Evolutionary conservation across 164 flowering plant genomes (phyloP).

Genomic region (Paratinospora sagittata): DNA sequence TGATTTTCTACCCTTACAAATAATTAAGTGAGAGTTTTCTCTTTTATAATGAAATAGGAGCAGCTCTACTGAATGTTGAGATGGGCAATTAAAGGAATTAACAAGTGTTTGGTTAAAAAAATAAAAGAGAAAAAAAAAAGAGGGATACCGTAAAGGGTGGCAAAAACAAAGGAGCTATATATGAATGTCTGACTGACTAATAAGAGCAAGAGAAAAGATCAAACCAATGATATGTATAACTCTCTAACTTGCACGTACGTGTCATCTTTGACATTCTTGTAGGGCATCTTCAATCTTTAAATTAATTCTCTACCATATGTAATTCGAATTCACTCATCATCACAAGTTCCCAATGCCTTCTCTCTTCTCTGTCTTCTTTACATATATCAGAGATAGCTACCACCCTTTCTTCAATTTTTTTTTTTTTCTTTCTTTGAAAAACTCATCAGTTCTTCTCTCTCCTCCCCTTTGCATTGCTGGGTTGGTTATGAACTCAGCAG

Average conservation of each 20-base stretch:
- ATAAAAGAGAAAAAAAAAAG: too few species aligned
- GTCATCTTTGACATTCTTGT: conserved; percentile 1
- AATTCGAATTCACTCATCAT: neutral
- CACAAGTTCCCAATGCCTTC: neutral
- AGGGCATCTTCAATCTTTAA: neutral
- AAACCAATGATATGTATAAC: neutral
- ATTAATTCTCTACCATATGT: neutral
- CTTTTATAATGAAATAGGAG: too few species aligned
- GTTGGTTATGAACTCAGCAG: neutral
- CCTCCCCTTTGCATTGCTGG: neutral
- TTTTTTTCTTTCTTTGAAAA: neutral
- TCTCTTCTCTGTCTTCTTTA: neutral
- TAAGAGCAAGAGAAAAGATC: neutral
- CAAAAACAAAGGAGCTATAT: neutral
- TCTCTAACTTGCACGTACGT: neutral
- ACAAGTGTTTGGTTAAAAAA: too few species aligned
- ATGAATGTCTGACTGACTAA: neutral
- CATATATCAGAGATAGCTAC: neutral
- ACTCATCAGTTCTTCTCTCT: neutral
- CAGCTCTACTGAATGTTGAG: too few species aligned
- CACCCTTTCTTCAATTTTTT: neutral
- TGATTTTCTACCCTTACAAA: too few species aligned
- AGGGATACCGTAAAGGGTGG: neutral
- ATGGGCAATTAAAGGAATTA: too few species aligned
- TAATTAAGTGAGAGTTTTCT: too few species aligned